phyloP scores from a whole-genome alignment of 1,284 basidiomycete species.

The Tylopilus sp. region DNA sequence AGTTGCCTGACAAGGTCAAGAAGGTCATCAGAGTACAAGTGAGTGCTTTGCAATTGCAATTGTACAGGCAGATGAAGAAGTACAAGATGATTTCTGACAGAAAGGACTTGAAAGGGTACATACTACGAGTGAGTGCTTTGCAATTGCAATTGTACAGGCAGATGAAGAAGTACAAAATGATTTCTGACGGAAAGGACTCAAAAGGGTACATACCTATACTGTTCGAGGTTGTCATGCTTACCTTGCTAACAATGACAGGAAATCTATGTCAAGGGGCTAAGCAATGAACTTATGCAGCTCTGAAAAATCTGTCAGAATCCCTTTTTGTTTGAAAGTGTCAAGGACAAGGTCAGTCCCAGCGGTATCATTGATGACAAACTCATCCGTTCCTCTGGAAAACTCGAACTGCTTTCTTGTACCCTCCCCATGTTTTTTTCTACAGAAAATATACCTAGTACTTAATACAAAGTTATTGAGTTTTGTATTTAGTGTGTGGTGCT shows the following conservation, averaged over 20 bases:
- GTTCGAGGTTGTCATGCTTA: slow-evolving; percentile 9
- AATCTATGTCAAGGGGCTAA: slow-evolving; percentile 84
- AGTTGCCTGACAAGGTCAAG: slow-evolving; percentile 98
- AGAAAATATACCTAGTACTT: too few species aligned
- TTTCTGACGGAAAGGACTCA: slow-evolving; percentile 82
- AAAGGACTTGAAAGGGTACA: too few species aligned
- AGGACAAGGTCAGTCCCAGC: slow-evolving; percentile 86
- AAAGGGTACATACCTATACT: slow-evolving; percentile 59
- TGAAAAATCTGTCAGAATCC: slow-evolving; percentile 99
- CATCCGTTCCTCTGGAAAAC: slow-evolving; percentile 89
- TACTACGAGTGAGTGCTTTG: slow-evolving; percentile 99
- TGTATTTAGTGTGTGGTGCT: too few species aligned
- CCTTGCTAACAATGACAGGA: slow-evolving; percentile 50
- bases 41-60: slow-evolving; percentile 92
- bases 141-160: too few species aligned
- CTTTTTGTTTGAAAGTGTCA: slow-evolving; percentile 94
- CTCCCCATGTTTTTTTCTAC: slow-evolving; percentile 94
- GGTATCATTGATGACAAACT: slow-evolving; percentile 87
- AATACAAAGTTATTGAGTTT: too few species aligned
- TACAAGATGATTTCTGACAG: too few species aligned
- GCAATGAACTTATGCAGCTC: slow-evolving; percentile 99
- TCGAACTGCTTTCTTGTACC: slow-evolving; percentile 92
- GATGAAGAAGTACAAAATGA: slow-evolving; percentile 97
- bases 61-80: too few species aligned
- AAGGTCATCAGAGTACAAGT: slow-evolving; percentile 99